phyloP scores from a whole-genome alignment of 2,329 filamentous ascomycete species.

The Nothophoma quercina region DNA sequence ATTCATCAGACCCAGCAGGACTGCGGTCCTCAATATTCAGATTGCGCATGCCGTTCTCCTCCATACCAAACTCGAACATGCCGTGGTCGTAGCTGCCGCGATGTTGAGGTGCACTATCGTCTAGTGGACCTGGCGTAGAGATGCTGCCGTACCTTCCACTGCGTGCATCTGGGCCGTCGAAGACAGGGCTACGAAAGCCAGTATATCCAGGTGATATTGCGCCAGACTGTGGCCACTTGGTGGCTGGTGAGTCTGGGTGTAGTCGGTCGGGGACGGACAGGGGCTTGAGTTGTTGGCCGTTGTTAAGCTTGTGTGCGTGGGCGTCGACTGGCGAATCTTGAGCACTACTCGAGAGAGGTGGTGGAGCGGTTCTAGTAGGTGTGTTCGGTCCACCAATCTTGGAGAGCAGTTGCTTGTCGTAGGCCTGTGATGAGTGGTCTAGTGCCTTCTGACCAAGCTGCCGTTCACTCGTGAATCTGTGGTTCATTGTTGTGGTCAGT shows the following conservation, averaged over 20 bases:
- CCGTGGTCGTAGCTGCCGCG: conserved; percentile 70
- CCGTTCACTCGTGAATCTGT: conserved; percentile 65
- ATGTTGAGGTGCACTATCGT: conserved; percentile 63
- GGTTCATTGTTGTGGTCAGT: conserved; percentile 26
- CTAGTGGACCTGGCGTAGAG: conserved; percentile 55
- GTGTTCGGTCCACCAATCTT: conserved; percentile 69
- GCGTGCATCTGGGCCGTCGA: conserved; percentile 44
- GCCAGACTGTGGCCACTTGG: conserved; percentile 52
- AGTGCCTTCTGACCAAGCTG: conserved; percentile 66
- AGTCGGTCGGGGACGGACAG: conserved; percentile 55
- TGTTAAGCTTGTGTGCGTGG: conserved; percentile 52
- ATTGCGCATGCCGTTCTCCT: conserved; percentile 61
- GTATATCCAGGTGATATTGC: conserved; percentile 54
- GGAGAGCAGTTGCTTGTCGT: conserved; percentile 68
- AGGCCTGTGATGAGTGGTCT: conserved; percentile 66
- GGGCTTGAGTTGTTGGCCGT: conserved; percentile 52
- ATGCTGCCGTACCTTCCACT: conserved; percentile 58
- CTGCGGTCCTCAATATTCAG: conserved; percentile 63
- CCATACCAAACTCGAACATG: conserved; percentile 62
- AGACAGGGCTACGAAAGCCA: conserved; percentile 53
- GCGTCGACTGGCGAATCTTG: conserved; percentile 47
- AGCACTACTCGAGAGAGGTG: conserved; percentile 42
- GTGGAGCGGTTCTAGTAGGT: conserved; percentile 54
- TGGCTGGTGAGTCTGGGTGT: conserved; percentile 50
- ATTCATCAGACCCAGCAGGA: conserved; percentile 55